Evolutionary conservation across 306 rosid species (phyloP), one percentile per base, ranked within the genome.

Genomic region (Citrullus mucosospermus): DNA sequence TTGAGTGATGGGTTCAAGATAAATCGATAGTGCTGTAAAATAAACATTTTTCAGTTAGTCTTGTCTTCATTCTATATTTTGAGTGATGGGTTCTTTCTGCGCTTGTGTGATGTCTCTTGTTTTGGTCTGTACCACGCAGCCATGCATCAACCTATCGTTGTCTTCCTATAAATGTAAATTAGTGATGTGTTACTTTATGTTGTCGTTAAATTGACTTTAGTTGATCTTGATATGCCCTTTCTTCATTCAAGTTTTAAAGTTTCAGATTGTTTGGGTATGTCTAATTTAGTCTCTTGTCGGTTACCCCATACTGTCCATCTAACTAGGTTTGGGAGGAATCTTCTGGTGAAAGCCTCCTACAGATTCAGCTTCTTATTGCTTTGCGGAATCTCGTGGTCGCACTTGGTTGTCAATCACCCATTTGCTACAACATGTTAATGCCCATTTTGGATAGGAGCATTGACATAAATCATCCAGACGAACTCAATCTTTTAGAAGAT

Each of bases 301-400:
- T 34, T 80, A 39, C 56, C 17, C 43, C 81, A 51, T 34, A 16
- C 75, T 79, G 71, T 67, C 78, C 74, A 36, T 84, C 18, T 81
- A 66, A 68, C 50, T 83, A 94, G 98, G 90, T 91, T 66, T 94
- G 97, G 98, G 98, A 90, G 87, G 96, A 90, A 81, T 89, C 97
- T 81, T 88, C 92, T 77, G 95, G 98, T 82, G 97, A 94, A 87
- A 92, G 97, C 83, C 90, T 92, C 76, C 87, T 94, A 80, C 97
- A 89, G 90, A 94, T 94, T 84, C 97, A 94, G 86, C 95, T 92
- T 81, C 98, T 94, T 58, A 78, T 91, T 85, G 97, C 98, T 83
- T 81, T 94, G 87, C 90, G 85, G 81, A 94, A 92, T 85, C 89
- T 94, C 86, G 98, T 94, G 80, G 87, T 86, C 81, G 97, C 97